Evolutionary conservation across 2,329 filamentous ascomycete genomes (phyloP).

Genomic region (Lomentospora prolificans): DNA sequence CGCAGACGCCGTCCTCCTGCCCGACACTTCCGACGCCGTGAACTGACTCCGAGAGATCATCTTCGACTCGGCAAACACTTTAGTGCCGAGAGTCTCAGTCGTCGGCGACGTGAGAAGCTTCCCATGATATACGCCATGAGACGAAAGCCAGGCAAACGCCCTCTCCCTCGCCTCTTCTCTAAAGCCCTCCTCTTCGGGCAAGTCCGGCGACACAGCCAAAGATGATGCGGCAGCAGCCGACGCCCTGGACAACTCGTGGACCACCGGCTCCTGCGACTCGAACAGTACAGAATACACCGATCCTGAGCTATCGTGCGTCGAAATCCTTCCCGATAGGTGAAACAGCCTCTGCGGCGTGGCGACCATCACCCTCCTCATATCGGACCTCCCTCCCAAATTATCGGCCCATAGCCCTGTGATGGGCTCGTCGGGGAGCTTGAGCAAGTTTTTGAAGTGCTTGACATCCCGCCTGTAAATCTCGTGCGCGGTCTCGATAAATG

Average conservation of each 20-base stretch:
- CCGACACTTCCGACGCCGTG: conserved; percentile 54
- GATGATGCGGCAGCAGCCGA: conserved; percentile 48
- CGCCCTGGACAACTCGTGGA: conserved; percentile 58
- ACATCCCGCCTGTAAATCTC: conserved; percentile 96
- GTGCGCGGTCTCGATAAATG: conserved; percentile 84
- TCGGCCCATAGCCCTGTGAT: conserved; percentile 84
- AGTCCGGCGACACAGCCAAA: conserved; percentile 69
- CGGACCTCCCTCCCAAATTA: conserved; percentile 53
- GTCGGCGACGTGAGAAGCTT: conserved; percentile 55
- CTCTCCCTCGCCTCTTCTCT: conserved; percentile 52
- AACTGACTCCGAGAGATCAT: conserved; percentile 67
- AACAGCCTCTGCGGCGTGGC: conserved; percentile 69
- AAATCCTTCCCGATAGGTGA: conserved; percentile 70
- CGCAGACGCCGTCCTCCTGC: conserved; percentile 54
- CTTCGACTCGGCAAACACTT: conserved; percentile 70
- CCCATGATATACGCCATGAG: conserved; percentile 83
- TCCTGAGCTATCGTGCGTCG: conserved; percentile 67
- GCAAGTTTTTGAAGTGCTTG: conserved; percentile 76
- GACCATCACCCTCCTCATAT: conserved; percentile 68
- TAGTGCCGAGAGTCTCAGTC: conserved; percentile 54
- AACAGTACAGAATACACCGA: conserved; percentile 84
- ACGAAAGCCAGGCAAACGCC: conserved; percentile 82
- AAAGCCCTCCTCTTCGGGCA: conserved; percentile 38
- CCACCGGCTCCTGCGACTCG: conserved; percentile 70
- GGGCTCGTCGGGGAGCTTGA: conserved; percentile 71